Conservation (phyloP, 306 rosid genomes). For the Vigna reflexopilosa region DNA sequence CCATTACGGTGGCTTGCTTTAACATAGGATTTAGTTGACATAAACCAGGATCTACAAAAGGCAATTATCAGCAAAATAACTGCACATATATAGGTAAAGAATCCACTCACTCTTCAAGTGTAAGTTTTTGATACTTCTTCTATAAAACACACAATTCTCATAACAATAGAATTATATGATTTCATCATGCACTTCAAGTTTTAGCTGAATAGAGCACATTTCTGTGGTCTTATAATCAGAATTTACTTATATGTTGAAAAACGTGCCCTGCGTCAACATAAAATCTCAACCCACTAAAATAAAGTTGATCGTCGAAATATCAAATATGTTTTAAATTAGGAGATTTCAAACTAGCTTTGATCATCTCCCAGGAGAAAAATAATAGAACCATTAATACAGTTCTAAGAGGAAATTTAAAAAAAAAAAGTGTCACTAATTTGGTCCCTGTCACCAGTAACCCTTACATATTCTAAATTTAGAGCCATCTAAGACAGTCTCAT, state of each 20-base stretch:
- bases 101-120: background rate
- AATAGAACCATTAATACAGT: slow-evolving; percentile 2
- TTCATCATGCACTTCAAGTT: background rate
- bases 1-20: background rate
- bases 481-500: too few species aligned
- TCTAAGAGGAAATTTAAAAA: background rate
- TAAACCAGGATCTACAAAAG: background rate
- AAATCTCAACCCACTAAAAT: background rate
- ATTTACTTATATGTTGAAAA: background rate
- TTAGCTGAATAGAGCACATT: background rate
- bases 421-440: too few species aligned
- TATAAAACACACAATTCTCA: background rate
- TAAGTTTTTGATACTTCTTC: background rate
- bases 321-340: background rate
- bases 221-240: background rate
- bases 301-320: background rate
- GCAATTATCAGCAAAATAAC: too few species aligned
- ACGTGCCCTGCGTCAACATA: background rate
- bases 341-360: slow-evolving; percentile 8
- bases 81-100: too few species aligned
- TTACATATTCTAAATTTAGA: too few species aligned
- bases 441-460: too few species aligned
- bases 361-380: background rate
- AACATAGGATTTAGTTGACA: background rate
- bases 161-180: background rate